Base-by-base conservation (phyloP, 202 grass and related monocot genomes). In the Setaria italica region DNA sequence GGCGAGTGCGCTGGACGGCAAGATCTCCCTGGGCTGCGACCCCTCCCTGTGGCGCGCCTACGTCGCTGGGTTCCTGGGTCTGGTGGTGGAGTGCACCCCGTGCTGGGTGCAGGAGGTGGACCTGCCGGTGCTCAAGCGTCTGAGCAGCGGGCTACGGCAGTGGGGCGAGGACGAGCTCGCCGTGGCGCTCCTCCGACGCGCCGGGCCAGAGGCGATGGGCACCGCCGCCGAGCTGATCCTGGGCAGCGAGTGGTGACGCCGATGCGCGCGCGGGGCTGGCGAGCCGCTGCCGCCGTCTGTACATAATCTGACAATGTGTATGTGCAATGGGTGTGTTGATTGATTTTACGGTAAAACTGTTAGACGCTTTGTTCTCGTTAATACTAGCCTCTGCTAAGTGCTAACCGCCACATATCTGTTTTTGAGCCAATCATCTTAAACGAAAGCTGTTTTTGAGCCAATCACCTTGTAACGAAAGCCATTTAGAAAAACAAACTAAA, bases 81-180 rank as follows among this genome's bases (percentile, higher is more conserved):
- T 98, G 21, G 93, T 98, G 47, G 93, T 98, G 54, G 88, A 95
- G 76, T 95, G 93, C 33, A 69, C 90, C 8, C 96, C 93, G 6
- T 91, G 87, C 86, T 98, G 93, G 96, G 87, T 94, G 88, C 89
- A 67, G 37, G 91, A 98, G 73, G 93, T 95, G 71, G 93, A 93
- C 62, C 58, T 94, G 49, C 83, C 74, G 58, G 91, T 90, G 71
- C 80, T 98, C 74, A 91, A 80, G 78, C 86, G 84, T 54, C 84
- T 98, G 9, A 89, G 89, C 67, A 74, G 51, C 21, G 96, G 96
- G 3, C 89, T 98, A 42, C 91, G 12, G 74, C 93, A 72, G 50
- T 98, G 91, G 93, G 89, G 82, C 3, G 93, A 98, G 84, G 86
- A 91, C 4, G 91, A 90, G n/a, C 91, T 98, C 29, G 93, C 96